phyloP scores from a whole-genome alignment of 2,329 filamentous ascomycete species.

The Geosmithia morbida region DNA sequence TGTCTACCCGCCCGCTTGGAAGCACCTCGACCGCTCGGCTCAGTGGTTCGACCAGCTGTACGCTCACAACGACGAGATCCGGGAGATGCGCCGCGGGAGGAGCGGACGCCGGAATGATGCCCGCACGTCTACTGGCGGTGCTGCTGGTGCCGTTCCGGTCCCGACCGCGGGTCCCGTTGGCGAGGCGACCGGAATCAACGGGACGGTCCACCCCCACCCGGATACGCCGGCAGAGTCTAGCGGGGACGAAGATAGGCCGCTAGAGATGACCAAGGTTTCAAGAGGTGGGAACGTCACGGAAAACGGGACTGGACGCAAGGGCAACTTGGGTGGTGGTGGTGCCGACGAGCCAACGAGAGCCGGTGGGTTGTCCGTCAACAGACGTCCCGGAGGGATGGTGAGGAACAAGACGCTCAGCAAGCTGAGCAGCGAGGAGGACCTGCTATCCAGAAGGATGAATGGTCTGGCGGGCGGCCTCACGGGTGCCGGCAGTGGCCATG shows the following conservation, averaged over 20 bases:
- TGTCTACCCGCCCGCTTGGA: conserved; percentile 82
- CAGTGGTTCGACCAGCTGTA: conserved; percentile 76
- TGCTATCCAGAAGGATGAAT: conserved; percentile 43
- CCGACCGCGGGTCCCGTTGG: too few relatives aligned
- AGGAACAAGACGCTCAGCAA: conserved; percentile 35
- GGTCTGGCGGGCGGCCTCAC: conserved; percentile 39
- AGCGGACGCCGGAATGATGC: neutral
- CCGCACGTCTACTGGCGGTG: neutral
- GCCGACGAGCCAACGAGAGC: too few relatives aligned
- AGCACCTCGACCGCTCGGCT: conserved; percentile 65
- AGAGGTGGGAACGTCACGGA: conserved; percentile 15
- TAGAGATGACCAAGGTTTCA: conserved; percentile 55
- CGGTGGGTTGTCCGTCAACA: too few relatives aligned
- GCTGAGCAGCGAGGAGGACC: conserved; percentile 41
- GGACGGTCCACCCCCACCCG: too few relatives aligned
- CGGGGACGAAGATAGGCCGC: conserved; percentile 64
- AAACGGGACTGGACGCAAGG: too few relatives aligned
- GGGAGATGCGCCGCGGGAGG: conserved; percentile 6
- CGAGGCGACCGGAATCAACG: too few relatives aligned
- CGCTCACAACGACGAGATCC: conserved; percentile 24
- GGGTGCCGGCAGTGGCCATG: conserved; percentile 23
- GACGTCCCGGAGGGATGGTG: conserved; percentile 7
- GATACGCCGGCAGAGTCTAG: conserved; percentile 36
- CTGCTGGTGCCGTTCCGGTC: conserved; percentile 12
- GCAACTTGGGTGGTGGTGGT: too few relatives aligned